A percentile compares a stretch with the other conserved stretches of the same genome.
Conservation (phyloP, 2,329 filamentous ascomycete genomes). For the Neofusicoccum kwambonambiense region DNA sequence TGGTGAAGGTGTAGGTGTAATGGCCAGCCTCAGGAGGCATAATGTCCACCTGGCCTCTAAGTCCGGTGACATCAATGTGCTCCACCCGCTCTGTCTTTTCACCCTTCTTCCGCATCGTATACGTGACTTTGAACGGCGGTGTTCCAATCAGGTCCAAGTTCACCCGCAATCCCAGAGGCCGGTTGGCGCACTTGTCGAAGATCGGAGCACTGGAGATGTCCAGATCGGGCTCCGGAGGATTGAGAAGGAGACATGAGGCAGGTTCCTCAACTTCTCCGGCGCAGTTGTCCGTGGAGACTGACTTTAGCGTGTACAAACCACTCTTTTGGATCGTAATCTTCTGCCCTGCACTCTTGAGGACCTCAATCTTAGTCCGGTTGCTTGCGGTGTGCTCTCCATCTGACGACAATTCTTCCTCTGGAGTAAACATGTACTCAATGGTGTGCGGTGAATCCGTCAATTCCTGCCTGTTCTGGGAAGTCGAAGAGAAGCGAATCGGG, state of each 20-base stretch:
- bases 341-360: conserved; percentile 61
- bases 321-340: conserved; percentile 69
- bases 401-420: conserved; percentile 66
- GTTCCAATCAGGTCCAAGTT: conserved; percentile 89
- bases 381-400: conserved; percentile 64
- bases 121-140: conserved; percentile 82
- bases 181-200: conserved; percentile 91
- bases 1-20: conserved; percentile 82
- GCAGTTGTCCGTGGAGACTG: conserved; percentile 78
- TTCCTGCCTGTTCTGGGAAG: conserved; percentile 50
- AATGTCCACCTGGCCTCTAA: conserved; percentile 81
- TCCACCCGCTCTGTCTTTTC: conserved; percentile 56
- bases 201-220: conserved; percentile 75
- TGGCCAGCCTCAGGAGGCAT: conserved; percentile 77
- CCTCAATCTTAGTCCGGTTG: conserved; percentile 55
- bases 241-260: conserved; percentile 87
- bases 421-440: conserved; percentile 79
- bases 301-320: conserved; percentile 82
- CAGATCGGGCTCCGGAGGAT: conserved; percentile 83
- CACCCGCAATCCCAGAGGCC: conserved; percentile 84
- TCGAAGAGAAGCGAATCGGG: conserved; percentile 68
- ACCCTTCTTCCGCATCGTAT: conserved; percentile 65
- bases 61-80: conserved; percentile 61
- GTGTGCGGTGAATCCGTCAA: conserved; percentile 65
- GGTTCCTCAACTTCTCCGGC: conserved; percentile 88